Evolutionary conservation across 2,329 filamentous ascomycete species (phyloP).

Genomic region (Podosphaera xanthii): DNA sequence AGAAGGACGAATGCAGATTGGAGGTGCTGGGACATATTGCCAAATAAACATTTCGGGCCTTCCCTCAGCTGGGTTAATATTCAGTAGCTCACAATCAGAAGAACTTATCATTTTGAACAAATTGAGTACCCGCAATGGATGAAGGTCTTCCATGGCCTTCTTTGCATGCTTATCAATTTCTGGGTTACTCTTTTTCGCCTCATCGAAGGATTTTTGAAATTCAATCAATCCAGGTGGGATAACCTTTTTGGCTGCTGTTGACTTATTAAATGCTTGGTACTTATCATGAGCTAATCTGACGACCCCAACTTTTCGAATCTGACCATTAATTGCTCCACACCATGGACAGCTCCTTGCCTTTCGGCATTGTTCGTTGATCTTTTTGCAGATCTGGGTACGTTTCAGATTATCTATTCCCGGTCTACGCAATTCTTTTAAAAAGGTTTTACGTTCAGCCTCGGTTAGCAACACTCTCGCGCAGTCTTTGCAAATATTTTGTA

Average conservation of each 20-base stretch:
- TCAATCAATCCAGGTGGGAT: constrained; percentile 59
- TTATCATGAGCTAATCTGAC: constrained; percentile 90
- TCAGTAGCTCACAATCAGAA: constrained; percentile 74
- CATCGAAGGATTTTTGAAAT: constrained; percentile 68
- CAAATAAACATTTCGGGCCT: constrained; percentile 93
- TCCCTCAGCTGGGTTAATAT: constrained; percentile 66
- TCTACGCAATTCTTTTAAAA: constrained; percentile 57
- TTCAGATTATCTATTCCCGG: constrained; percentile 73
- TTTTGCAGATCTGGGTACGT: constrained; percentile 64
- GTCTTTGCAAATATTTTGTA: constrained; percentile 92
- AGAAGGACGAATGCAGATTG: constrained; percentile 81
- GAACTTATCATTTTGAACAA: constrained; percentile 74
- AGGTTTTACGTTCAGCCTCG: constrained; percentile 54
- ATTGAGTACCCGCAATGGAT: constrained; percentile 70
- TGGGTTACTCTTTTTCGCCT: constrained; percentile 52
- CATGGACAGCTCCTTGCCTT: constrained; percentile 67
- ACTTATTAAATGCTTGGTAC: constrained; percentile 70
- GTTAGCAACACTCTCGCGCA: constrained; percentile 68
- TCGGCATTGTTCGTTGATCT: constrained; percentile 69
- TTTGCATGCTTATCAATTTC: constrained; percentile 80
- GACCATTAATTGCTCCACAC: constrained; percentile 66
- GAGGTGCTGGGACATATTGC: constrained; percentile 86
- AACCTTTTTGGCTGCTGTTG: constrained; percentile 65
- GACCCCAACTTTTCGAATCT: constrained; percentile 78
- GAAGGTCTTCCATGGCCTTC: constrained; percentile 85